Percentiles rank a stretch among this genome's conserved stretches.
Evolutionary conservation across 2,329 filamentous ascomycete genomes (phyloP).

Genomic region (Dothistroma pini): DNA sequence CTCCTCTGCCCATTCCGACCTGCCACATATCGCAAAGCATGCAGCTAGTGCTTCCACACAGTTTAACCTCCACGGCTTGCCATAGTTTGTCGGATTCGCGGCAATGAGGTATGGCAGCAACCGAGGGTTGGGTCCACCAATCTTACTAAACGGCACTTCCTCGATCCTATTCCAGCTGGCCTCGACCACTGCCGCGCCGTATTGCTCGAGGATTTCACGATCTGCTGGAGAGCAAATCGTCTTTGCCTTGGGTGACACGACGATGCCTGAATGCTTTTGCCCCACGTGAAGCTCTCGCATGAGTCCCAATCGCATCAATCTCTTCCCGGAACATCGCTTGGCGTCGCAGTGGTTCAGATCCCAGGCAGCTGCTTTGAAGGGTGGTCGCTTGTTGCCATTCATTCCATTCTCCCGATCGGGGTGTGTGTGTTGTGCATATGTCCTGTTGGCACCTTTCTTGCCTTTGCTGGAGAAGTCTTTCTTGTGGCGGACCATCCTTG

Average conservation of each 20-base stretch:
- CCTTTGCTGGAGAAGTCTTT: slow-evolving; percentile 76
- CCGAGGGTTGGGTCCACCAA: slow-evolving; percentile 90
- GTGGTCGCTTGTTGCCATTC: slow-evolving; percentile 36
- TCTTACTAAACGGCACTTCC: slow-evolving; percentile 85
- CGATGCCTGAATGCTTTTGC: slow-evolving; percentile 85
- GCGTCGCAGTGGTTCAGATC: slow-evolving; percentile 97
- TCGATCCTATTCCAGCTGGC: slow-evolving; percentile 92
- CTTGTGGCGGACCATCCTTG: slow-evolving; percentile 65
- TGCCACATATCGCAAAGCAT: slow-evolving; percentile 88
- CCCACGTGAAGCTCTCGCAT: slow-evolving; percentile 92
- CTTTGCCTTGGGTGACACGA: slow-evolving; percentile 95
- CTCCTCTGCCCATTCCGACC: slow-evolving; percentile 82
- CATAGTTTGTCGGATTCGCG: slow-evolving; percentile 96
- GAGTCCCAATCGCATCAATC: slow-evolving; percentile 83
- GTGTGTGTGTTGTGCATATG: slow-evolving; percentile 32
- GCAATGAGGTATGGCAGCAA: slow-evolving; percentile 92
- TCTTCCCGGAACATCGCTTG: slow-evolving; percentile 93
- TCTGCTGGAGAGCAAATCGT: slow-evolving; percentile 80
- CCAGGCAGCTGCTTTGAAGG: slow-evolving; percentile 96
- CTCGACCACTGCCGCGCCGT: slow-evolving; percentile 93
- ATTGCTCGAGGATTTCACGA: slow-evolving; percentile 73
- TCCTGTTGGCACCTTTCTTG: slow-evolving; percentile 56
- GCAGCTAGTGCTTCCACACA: slow-evolving; percentile 94
- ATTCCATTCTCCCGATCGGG: slow-evolving; percentile 27
- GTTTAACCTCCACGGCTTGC: slow-evolving; percentile 89